These are phyloP conservation scores for Aspergillus sp. DNA, from an alignment of 2,329 filamentous ascomycete genomes.

Conservation along the genomic window DNA sequence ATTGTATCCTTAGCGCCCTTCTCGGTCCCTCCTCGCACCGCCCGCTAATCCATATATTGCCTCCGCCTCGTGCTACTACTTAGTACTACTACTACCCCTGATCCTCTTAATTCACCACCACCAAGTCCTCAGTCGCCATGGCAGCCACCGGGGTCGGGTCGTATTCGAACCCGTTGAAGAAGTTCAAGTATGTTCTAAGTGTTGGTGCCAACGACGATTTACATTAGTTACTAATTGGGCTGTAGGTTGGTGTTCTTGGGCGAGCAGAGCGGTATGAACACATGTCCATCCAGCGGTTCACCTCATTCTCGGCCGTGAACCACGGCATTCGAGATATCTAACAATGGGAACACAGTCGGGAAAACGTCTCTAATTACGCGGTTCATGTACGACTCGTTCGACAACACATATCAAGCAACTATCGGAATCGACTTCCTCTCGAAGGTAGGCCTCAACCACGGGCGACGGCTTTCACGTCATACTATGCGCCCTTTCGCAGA, in stretches of 20 bases:
- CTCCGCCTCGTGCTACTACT: not conserved
- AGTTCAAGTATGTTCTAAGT: constrained; percentile 78
- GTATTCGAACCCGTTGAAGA: constrained; percentile 99
- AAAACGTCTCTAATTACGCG: constrained; percentile 98
- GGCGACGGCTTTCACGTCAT: not conserved
- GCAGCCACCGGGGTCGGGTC: constrained; percentile 72
- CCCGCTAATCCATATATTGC: constrained; percentile 3
- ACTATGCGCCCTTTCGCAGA: not conserved
- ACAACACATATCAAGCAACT: constrained; percentile 99
- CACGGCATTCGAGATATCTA: constrained; percentile 11
- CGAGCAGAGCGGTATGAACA: constrained; percentile 85
- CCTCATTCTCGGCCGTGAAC: not conserved
- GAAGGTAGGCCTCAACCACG: constrained; percentile 62
- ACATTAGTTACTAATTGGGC: constrained; percentile 26
- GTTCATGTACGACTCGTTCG: constrained; percentile 99
- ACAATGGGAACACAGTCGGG: constrained; percentile 64
- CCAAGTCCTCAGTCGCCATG: constrained; percentile 58
- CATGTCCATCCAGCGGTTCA: constrained; percentile 9
- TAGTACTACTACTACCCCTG: constrained; percentile 29
- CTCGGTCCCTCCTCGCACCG: constrained; percentile 8
- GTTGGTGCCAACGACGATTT: not conserved
- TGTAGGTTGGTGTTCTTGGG: constrained; percentile 90
- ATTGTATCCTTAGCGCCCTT: constrained; percentile 6
- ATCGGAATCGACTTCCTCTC: constrained; percentile 99
- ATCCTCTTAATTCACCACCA: constrained; percentile 24